Conservation (phyloP, 768 basidiomycete species). For the Macrocybe gigantea region DNA sequence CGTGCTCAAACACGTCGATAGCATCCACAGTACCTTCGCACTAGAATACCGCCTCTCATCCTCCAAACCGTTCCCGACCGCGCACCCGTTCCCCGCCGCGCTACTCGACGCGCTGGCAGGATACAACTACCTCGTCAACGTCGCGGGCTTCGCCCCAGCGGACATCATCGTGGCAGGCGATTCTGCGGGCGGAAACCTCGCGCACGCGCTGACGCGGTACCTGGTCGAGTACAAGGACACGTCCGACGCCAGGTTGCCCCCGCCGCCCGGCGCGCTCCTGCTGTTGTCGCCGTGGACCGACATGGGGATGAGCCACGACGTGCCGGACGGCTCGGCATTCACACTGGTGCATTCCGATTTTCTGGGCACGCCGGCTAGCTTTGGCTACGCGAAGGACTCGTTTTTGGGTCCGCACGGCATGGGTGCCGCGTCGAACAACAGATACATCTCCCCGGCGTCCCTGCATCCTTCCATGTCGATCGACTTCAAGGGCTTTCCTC, state of each 20-base stretch:
- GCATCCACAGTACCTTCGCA: constrained; percentile 46
- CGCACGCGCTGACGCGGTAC: constrained; percentile 56
- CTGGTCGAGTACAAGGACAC: constrained; percentile 42
- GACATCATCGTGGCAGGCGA: constrained; percentile 69
- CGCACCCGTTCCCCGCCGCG: constrained; percentile 67
- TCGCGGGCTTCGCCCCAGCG: constrained; percentile 47
- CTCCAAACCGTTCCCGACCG: constrained; percentile 29
- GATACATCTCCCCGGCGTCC: neutral
- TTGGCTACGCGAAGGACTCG: neutral
- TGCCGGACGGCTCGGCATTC: constrained; percentile 29
- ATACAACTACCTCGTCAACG: constrained; percentile 62
- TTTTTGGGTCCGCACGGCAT: neutral
- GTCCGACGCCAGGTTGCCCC: constrained; percentile 27
- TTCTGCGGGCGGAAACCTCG: constrained; percentile 74
- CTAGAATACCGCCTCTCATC: constrained; percentile 71
- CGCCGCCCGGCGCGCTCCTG: constrained; percentile 41
- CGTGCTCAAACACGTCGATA: constrained; percentile 37
- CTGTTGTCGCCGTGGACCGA: constrained; percentile 57
- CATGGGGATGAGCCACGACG: constrained; percentile 32
- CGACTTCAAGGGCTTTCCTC: neutral
- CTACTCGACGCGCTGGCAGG: constrained; percentile 71
- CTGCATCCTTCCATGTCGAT: neutral
- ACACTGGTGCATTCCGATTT: constrained; percentile 31
- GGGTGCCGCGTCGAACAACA: neutral
- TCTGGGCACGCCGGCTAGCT: constrained; percentile 13